Percentiles rank a stretch among this genome's conserved stretches.
phyloP scores from a whole-genome alignment of 495 filamentous ascomycete species.

The Tricharina praecox region DNA sequence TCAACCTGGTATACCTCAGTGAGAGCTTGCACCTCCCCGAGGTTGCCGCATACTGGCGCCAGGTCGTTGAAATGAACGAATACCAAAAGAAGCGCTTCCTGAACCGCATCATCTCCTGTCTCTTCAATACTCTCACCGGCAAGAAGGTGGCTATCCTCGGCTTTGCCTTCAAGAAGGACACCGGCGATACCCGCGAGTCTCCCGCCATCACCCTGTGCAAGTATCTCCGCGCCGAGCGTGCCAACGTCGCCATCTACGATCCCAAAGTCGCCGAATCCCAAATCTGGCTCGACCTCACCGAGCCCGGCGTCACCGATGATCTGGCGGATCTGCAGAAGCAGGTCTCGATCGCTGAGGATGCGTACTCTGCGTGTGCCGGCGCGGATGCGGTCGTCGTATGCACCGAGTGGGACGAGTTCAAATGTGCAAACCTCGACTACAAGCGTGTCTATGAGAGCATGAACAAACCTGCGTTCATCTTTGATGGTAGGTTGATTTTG shows the following conservation, averaged over 20 bases:
- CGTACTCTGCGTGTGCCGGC: conserved; percentile 37
- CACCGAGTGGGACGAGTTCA: conserved; percentile 52
- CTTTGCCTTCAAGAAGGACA: conserved; percentile 71
- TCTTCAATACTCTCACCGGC: conserved; percentile 50
- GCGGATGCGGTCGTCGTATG: conserved; percentile 42
- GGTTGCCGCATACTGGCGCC: conserved; percentile 60
- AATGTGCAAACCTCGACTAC: conserved; percentile 20
- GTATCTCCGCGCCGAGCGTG: conserved; percentile 44
- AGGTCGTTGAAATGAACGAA: conserved; percentile 60
- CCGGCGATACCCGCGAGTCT: conserved; percentile 58
- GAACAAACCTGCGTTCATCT: conserved; percentile 51
- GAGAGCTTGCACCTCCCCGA: conserved; percentile 51
- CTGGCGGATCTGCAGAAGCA: conserved; percentile 28
- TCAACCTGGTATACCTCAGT: conserved; percentile 58
- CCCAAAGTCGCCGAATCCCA: conserved; percentile 33
- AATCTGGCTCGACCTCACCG: conserved; percentile 25
- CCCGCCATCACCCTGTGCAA: conserved; percentile 52
- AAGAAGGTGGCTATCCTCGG: conserved; percentile 64
- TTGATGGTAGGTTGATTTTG: conserved; percentile 52
- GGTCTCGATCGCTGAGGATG: conserved; percentile 31
- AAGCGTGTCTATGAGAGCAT: conserved; percentile 33
- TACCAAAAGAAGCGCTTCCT: conserved; percentile 55
- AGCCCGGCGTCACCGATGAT: conserved; percentile 25
- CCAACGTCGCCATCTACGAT: conserved; percentile 55
- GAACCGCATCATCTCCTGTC: conserved; percentile 42